Percentiles rank a stretch among this genome's conserved stretches.
phyloP scores from a whole-genome alignment of 2,329 filamentous ascomycete species.

The Acarospora socialis region DNA sequence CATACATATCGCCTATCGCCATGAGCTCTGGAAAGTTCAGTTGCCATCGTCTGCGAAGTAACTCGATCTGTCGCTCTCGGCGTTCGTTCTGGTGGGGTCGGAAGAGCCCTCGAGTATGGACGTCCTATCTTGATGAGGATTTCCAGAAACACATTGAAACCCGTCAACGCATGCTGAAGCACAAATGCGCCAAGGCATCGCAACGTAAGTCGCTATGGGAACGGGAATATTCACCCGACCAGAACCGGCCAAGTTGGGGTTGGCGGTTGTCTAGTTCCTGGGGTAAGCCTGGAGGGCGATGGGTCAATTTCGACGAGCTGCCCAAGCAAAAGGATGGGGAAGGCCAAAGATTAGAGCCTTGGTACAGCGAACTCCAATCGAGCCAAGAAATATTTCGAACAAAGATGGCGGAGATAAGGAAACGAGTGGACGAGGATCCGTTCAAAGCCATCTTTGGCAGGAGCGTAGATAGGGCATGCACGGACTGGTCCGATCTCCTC shows the following conservation, averaged over 20 bases:
- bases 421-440: constrained; percentile 13
- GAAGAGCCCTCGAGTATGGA: constrained; percentile 1
- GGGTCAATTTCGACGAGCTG: constrained; percentile 4
- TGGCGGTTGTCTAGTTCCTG: constrained; percentile 14
- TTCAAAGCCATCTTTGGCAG: constrained; percentile 14
- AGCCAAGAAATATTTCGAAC: constrained; percentile 2
- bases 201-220: constrained; percentile 4
- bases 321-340: background rate
- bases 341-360: constrained; percentile 1
- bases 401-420: constrained; percentile 9
- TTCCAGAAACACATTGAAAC: constrained; percentile 6
- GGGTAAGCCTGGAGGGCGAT: constrained; percentile 7
- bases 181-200: constrained; percentile 2
- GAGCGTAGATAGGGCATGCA: constrained; percentile 1
- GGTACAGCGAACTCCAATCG: constrained; percentile 7
- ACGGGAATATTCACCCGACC: constrained; percentile 3
- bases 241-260: constrained; percentile 2
- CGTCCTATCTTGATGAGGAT: background rate
- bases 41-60: background rate
- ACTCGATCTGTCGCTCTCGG: background rate
- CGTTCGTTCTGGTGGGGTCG: constrained; percentile 8
- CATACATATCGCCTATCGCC: no score
- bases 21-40: background rate
- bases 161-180: background rate
- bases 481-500: background rate